phyloP scores from a whole-genome alignment of 495 filamentous ascomycete species.

The Tuber calosporum region DNA sequence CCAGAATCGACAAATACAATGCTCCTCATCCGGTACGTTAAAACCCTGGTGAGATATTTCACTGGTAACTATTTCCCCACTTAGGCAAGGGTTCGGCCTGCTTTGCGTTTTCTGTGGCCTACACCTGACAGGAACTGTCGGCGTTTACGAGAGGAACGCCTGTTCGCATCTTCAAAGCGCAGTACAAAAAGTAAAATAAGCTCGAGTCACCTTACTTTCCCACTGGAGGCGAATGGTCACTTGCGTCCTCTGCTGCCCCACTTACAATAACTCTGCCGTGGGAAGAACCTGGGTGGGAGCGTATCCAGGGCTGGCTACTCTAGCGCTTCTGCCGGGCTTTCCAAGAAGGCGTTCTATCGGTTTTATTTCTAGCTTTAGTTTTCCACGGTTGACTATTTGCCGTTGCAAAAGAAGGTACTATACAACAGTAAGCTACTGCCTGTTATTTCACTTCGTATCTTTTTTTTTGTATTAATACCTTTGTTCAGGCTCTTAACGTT shows the following conservation, averaged over 20 bases:
- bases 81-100: not conserved
- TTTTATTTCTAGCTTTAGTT: not conserved
- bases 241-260: not conserved
- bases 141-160: not conserved
- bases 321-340: not conserved
- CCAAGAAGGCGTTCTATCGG: not conserved
- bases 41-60: not conserved
- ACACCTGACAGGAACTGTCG: not conserved
- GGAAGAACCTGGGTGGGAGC: not conserved
- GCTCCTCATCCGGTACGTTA: not conserved
- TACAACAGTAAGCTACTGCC: too few species aligned
- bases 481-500: too few species aligned
- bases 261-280: not conserved
- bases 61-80: not conserved
- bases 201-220: not conserved
- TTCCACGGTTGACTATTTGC: not conserved
- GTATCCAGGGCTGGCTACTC: not conserved
- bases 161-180: not conserved
- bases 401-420: too few species aligned
- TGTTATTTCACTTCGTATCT: too few species aligned
- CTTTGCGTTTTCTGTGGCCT: not conserved
- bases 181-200: not conserved
- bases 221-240: not conserved
- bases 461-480: too few species aligned
- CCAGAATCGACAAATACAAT: not conserved